Percentiles rank a stretch among this genome's conserved stretches.
phyloP scores from a whole-genome alignment of 768 basidiomycete genomes.

The Russula griseocarnosa region DNA sequence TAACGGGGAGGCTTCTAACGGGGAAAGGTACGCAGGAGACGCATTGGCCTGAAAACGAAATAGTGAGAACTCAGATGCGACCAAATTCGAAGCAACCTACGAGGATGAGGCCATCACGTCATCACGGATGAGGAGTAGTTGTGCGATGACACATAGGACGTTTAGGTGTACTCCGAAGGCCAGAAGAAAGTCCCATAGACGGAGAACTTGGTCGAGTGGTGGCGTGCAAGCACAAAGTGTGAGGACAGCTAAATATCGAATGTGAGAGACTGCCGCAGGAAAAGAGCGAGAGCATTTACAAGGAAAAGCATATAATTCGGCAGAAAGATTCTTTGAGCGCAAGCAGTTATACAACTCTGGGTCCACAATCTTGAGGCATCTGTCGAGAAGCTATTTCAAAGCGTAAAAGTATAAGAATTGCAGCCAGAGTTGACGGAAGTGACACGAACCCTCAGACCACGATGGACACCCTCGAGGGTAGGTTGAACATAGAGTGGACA shows the following conservation, averaged over 20 bases:
- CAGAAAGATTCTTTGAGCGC: constrained; percentile 85
- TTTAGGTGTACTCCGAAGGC: constrained; percentile 97
- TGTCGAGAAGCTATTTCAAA: constrained; percentile 74
- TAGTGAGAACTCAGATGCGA: constrained; percentile 5
- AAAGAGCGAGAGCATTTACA: constrained; percentile 49
- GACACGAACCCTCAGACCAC: constrained; percentile 76
- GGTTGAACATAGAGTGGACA: constrained; percentile 98
- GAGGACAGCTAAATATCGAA: constrained; percentile 61
- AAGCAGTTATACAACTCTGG: constrained; percentile 77
- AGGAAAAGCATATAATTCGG: constrained; percentile 96
- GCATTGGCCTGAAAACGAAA: constrained; percentile 71
- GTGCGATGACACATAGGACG: constrained; percentile 94
- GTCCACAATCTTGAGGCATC: constrained; percentile 89
- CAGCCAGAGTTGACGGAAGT: neutral
- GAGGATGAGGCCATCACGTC: constrained; percentile 85
- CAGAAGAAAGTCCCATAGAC: constrained; percentile 95
- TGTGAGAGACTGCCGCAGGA: constrained; percentile 11
- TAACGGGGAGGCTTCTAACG: constrained; percentile 80
- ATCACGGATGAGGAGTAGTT: constrained; percentile 83
- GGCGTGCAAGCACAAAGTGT: constrained; percentile 97
- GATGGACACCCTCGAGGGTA: constrained; percentile 91
- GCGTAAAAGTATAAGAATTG: neutral
- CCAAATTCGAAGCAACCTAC: constrained; percentile 42
- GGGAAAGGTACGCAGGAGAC: constrained; percentile 91
- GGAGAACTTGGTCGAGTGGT: constrained; percentile 89